phyloP scores from a whole-genome alignment of 352 stramenopile species.

The Pythium aristosporum region DNA sequence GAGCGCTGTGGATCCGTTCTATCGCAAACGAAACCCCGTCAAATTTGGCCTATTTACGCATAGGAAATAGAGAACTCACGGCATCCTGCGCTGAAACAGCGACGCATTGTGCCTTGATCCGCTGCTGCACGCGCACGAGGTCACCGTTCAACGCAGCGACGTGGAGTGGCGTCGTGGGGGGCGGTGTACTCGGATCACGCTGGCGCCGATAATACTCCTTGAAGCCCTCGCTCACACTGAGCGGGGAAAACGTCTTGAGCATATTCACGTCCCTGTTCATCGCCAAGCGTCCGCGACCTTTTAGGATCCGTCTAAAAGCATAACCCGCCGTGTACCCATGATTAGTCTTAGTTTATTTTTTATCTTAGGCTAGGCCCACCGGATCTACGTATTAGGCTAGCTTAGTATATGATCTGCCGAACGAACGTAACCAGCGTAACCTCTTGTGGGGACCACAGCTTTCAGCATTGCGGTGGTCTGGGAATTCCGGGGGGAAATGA shows the following conservation, averaged over 20 bases:
- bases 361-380: neutral
- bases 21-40: neutral
- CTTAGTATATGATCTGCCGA: neutral
- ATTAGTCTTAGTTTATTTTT: neutral
- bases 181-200: neutral
- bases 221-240: conserved; percentile 25
- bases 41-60: neutral
- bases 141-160: conserved; percentile 23
- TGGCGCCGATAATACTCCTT: conserved; percentile 14
- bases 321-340: neutral
- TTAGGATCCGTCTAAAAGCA: neutral
- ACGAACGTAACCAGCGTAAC: neutral
- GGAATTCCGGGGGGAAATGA: conserved; percentile 9
- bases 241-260: conserved; percentile 13
- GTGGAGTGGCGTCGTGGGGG: conserved; percentile 21
- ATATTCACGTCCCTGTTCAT: conserved; percentile 3
- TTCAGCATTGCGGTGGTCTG: conserved; percentile 25
- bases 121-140: neutral
- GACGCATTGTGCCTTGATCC: conserved; percentile 7
- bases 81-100: conserved; percentile 6
- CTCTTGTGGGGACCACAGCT: conserved; percentile 8
- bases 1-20: conserved; percentile 27
- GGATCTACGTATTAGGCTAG: neutral
- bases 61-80: neutral
- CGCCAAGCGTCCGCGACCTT: neutral